Evolutionary conservation across 805 yeast species (phyloP).

Genomic region (Candida railenensis): DNA sequence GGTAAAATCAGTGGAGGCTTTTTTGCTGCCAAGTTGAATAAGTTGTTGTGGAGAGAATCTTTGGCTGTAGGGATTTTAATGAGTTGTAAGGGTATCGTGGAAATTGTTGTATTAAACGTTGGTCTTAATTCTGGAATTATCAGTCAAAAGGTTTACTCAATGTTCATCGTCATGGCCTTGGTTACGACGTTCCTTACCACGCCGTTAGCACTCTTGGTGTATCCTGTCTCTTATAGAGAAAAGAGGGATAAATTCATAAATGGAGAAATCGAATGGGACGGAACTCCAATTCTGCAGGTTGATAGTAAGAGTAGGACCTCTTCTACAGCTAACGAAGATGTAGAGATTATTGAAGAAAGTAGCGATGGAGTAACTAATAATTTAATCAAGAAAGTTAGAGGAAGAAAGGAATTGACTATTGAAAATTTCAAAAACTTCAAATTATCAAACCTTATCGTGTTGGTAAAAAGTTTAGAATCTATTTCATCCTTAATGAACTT

Average conservation of each 20-base stretch:
- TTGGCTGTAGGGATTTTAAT: constrained; percentile 74
- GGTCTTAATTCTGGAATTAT: constrained; percentile 74
- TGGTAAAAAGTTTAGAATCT: constrained; percentile 31
- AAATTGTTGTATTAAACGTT: constrained; percentile 72
- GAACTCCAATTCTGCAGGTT: constrained; percentile 12
- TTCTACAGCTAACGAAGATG: neutral
- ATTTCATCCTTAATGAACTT: constrained; percentile 35
- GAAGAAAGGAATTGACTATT: constrained; percentile 4
- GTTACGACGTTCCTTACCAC: constrained; percentile 78
- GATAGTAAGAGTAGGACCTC: neutral
- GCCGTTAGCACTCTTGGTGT: constrained; percentile 61
- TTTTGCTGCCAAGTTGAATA: constrained; percentile 59
- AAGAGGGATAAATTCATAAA: constrained; percentile 36
- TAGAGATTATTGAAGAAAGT: neutral
- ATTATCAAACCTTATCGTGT: constrained; percentile 23
- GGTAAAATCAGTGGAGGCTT: constrained; percentile 71
- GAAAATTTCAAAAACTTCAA: constrained; percentile 18
- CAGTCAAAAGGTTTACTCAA: constrained; percentile 62
- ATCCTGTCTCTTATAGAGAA: constrained; percentile 63
- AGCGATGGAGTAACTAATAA: neutral
- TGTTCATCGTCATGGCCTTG: constrained; percentile 83
- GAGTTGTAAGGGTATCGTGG: constrained; percentile 90
- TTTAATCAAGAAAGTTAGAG: neutral
- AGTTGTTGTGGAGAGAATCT: constrained; percentile 71
- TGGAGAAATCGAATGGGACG: constrained; percentile 27